A percentile compares a stretch with the other conserved stretches of the same genome.
Conservation (phyloP, 306 rosid genomes). For the Malus asiatica region DNA sequence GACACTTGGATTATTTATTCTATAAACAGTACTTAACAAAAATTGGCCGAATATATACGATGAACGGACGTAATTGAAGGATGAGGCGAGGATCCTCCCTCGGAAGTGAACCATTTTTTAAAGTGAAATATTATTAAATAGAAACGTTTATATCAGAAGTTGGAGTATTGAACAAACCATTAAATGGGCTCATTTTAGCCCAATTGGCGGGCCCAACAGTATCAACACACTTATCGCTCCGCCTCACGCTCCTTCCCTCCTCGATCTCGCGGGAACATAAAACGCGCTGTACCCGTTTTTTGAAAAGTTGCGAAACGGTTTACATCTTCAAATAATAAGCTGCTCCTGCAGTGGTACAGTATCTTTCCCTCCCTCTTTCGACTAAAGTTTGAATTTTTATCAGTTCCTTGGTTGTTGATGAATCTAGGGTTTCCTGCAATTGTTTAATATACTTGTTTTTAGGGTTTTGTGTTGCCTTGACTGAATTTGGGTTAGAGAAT, state of each 20-base stretch:
- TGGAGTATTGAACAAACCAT: too few relatives aligned
- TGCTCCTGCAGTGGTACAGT: neutral
- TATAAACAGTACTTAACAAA: too few relatives aligned
- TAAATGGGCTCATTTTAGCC: too few relatives aligned
- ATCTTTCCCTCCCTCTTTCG: neutral
- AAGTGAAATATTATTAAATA: too few relatives aligned
- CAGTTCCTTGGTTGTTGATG: neutral
- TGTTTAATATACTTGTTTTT: neutral
- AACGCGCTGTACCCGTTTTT: neutral
- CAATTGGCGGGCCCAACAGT: too few relatives aligned
- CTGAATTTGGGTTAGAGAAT: neutral
- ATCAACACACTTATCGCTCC: too few relatives aligned
- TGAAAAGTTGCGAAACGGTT: neutral
- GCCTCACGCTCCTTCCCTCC: neutral
- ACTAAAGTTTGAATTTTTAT: neutral
- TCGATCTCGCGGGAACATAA: neutral
- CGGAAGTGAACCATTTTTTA: too few relatives aligned
- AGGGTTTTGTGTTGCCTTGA: neutral
- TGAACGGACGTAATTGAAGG: too few relatives aligned
- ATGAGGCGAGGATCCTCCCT: too few relatives aligned
- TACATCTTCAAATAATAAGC: neutral
- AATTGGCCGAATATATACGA: too few relatives aligned
- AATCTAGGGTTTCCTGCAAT: neutral
- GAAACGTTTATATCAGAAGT: too few relatives aligned
- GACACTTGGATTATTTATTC: too few relatives aligned